phyloP scores from a whole-genome alignment of 805 yeast species.

The Wickerhamiella spandovensis region DNA sequence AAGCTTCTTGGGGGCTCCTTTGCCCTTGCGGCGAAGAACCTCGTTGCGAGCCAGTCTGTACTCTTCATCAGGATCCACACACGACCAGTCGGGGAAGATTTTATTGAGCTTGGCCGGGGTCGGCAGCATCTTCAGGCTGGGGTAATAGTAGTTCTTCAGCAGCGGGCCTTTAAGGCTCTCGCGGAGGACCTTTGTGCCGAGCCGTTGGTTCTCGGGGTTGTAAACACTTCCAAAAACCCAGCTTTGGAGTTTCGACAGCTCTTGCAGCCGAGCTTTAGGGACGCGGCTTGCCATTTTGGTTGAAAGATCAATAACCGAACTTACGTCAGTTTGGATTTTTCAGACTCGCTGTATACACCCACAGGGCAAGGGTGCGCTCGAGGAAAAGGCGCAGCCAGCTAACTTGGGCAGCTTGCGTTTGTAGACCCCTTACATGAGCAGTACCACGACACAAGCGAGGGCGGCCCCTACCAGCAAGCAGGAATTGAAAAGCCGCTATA shows the following conservation, averaged over 20 bases:
- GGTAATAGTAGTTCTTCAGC: constrained; percentile 23
- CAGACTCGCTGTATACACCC: too few species aligned
- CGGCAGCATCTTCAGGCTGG: constrained; percentile 15
- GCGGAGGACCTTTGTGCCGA: constrained; percentile 25
- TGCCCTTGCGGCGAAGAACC: constrained; percentile 18
- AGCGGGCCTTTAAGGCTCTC: constrained; percentile 23
- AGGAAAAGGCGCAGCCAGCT: not conserved
- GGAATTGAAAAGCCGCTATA: not conserved
- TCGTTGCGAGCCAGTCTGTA: constrained; percentile 17
- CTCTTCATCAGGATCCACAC: constrained; percentile 18
- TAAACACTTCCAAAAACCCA: constrained; percentile 22
- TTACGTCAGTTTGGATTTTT: too few species aligned
- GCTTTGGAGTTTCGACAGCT: constrained; percentile 20
- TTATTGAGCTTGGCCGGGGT: constrained; percentile 16
- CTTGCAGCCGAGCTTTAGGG: constrained; percentile 17
- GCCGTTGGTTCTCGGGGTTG: constrained; percentile 23
- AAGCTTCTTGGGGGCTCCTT: constrained; percentile 23
- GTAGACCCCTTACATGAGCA: not conserved
- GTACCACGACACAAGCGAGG: not conserved
- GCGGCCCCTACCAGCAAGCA: not conserved
- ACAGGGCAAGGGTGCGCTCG: too few species aligned
- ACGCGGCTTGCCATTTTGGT: not conserved
- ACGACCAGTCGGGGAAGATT: constrained; percentile 13
- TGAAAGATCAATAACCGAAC: too few species aligned
- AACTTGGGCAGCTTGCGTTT: not conserved